These are phyloP conservation scores for Byssochlamys sp. DNA, from an alignment of 2,329 filamentous ascomycete species.

Conservation along the genomic window DNA sequence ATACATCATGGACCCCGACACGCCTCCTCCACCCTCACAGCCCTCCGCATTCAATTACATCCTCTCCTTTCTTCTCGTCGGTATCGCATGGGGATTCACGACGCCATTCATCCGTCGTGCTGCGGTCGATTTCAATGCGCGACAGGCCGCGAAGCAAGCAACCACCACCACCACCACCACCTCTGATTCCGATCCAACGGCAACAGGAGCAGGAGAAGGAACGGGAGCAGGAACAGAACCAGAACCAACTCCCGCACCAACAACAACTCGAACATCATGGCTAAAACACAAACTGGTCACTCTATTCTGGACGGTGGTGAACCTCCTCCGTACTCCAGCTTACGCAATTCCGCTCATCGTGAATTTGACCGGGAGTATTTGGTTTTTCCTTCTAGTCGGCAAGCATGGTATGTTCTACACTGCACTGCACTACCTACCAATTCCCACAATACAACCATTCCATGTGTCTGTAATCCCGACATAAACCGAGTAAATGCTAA, in stretches of 20 bases:
- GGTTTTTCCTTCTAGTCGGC: constrained; percentile 92
- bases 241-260: constrained; percentile 11
- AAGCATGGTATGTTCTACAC: constrained; percentile 61
- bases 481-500: neutral
- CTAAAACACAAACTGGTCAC: constrained; percentile 54
- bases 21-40: constrained; percentile 13
- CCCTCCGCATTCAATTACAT: constrained; percentile 63
- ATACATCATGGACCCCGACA: constrained; percentile 23
- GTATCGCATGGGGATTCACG: constrained; percentile 84
- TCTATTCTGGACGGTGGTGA: constrained; percentile 63
- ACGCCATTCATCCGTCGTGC: constrained; percentile 85
- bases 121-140: constrained; percentile 62
- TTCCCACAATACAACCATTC: neutral
- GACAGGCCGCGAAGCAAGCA: constrained; percentile 37
- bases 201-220: constrained; percentile 16
- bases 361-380: constrained; percentile 85
- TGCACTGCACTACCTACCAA: neutral
- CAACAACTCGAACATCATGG: constrained; percentile 37
- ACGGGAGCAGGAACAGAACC: constrained; percentile 20
- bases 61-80: constrained; percentile 80
- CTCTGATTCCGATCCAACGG: constrained; percentile 28
- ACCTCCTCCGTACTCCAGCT: constrained; percentile 67
- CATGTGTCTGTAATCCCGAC: neutral
- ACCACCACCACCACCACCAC: constrained; percentile 39
- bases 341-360: constrained; percentile 78